Evolutionary conservation across 495 filamentous ascomycete species (phyloP), one percentile per base, ranked within the genome.

Genomic region (Lasiosphaeriaceae sp.): DNA sequence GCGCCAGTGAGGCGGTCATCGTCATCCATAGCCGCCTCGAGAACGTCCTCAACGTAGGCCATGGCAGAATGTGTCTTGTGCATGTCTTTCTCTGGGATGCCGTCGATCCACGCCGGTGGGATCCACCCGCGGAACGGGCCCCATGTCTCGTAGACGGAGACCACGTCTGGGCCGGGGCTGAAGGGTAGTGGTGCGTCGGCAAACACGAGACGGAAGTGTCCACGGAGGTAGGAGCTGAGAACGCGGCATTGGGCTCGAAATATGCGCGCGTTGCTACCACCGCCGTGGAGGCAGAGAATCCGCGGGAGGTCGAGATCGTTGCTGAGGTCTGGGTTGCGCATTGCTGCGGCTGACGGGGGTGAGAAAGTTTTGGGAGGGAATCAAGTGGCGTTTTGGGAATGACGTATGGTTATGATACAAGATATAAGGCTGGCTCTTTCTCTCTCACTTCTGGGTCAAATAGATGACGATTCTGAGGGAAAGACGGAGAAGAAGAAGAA

Each of bases 241-340:
- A 69, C 68, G 55, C 85, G 83, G 56, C 78, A 80, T 68, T 89
- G 86, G 1, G 69, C 54, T 21, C 68, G 69, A 71, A 88, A 87
- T 58, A 88, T 78, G n/a, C 72, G 57, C 2, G 75, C 81, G 60
- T 83, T 87, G 48, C 79, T 76, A 57, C 85, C 84, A 50, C 85
- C 84, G 64, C 86, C 85, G 68, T 88, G 85, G 47, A 88, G 77
- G 70, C 83, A 87, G 58, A 88, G 83, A 47, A 89, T 77, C 41
- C 84, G 83, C 12, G 84, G 84, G 29, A 81, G 71, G 71, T 48
- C 62, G 58, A n/a, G 73, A 9, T 31, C 26, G 26, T 3, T 4
- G 26, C 4, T 31, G 26, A 31, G 26, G 26, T 31, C 26, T 31
- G 3, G 26, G 26, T 3, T 31, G 9, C 26, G 26, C 26, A 31